Conservation (phyloP, 129 eudicot genomes). For the Centrapalus pauciflorus region DNA sequence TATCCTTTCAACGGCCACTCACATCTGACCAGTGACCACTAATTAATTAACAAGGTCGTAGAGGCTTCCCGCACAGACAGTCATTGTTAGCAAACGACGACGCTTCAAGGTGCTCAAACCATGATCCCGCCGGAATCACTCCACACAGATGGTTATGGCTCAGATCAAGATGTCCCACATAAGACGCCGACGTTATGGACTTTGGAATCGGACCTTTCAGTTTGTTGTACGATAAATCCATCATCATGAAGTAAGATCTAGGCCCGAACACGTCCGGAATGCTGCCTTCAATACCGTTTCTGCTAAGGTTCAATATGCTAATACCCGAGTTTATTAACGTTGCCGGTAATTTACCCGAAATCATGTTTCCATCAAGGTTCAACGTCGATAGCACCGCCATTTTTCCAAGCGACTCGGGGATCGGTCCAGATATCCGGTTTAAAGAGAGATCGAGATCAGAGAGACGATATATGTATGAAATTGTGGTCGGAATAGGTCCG, state of each 20-base stretch:
- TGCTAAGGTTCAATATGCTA: conserved; percentile 60
- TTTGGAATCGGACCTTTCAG: conserved; percentile 62
- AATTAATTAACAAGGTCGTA: conserved; percentile 37
- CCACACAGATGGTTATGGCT: conserved; percentile 88
- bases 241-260: conserved; percentile 66
- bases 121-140: conserved; percentile 59
- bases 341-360: conserved; percentile 61
- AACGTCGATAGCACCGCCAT: conserved; percentile 76
- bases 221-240: conserved; percentile 71
- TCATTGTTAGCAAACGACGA: conserved; percentile 61
- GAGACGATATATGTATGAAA: conserved; percentile 58
- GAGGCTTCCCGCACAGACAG: conserved; percentile 85
- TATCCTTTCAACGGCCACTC: neutral
- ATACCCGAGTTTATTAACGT: conserved; percentile 53
- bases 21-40: neutral
- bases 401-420: conserved; percentile 60
- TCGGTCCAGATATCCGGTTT: conserved; percentile 63
- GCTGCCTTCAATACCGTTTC: conserved; percentile 50
- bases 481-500: conserved; percentile 51
- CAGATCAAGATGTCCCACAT: conserved; percentile 73
- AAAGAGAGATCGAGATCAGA: conserved; percentile 75
- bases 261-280: conserved; percentile 80
- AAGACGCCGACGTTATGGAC: conserved; percentile 56
- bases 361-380: conserved; percentile 68
- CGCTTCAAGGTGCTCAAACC: conserved; percentile 78